Base-by-base conservation (phyloP, 495 filamentous ascomycete species). In the Aspergillus sclerotiicarbonarius region DNA sequence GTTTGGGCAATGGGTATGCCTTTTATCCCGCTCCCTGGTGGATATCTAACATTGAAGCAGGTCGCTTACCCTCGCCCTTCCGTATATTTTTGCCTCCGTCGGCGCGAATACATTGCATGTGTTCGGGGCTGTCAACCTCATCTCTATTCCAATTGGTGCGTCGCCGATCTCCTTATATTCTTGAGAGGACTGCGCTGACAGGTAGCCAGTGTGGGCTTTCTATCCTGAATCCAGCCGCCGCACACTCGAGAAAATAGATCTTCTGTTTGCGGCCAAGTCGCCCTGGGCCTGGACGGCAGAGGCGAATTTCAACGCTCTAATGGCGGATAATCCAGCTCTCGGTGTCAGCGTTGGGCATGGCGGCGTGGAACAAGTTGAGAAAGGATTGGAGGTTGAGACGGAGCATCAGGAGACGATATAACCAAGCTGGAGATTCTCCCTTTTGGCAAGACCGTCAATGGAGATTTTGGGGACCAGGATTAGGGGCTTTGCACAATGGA, bases 171-270 rank as follows among this genome's bases (percentile, higher is more conserved):
- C n/a, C n/a, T n/a, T n/a, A n/a, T n/a, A n/a, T n/a, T n/a, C n/a
- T n/a, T n/a, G n/a, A n/a, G n/a, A n/a, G n/a, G n/a, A n/a, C n/a
- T n/a, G n/a, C n/a, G n/a, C n/a, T n/a, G n/a, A n/a, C n/a, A n/a
- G n/a, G n/a, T n/a, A n/a, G n/a, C n/a, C 33, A 30, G 71, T 75
- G 25, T 75, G 69, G 67, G 67, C 69, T 9, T 53, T 75, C 30
- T 77, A 75, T 56, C 76, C 76, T 15, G 76, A 79, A 54, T 70
- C 75, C 29, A 71, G 68, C 19, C 71, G 71, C 32, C 71, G 75
- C 33, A 71, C 74, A 8, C 62, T 78, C 20, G 75, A 78, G 54
- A 67, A 76, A 50, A 76, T 78, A 53, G 70, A 78, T 51, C 65
- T 77, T 25, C 61, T 78, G 18, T 78, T 76, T 51, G 58, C 68